Percentiles rank a stretch among this genome's conserved stretches.
phyloP scores from a whole-genome alignment of 129 eudicot species.

The Artemisia annua region DNA sequence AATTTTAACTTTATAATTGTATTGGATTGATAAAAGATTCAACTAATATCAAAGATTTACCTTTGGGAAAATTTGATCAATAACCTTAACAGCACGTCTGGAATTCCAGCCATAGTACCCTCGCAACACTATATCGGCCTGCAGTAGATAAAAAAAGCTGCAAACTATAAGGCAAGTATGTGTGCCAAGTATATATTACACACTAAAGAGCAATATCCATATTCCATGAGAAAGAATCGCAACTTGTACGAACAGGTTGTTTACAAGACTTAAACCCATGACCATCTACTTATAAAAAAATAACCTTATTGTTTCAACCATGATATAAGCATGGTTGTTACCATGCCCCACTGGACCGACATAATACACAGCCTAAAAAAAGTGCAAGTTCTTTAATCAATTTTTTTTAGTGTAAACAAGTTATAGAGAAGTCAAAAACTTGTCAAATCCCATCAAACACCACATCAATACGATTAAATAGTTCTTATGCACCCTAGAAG shows the following conservation, averaged over 20 bases:
- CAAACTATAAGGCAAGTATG: not conserved
- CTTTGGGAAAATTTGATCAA: constrained; percentile 89
- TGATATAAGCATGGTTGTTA: not conserved
- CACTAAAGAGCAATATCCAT: no score
- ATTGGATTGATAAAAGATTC: not conserved
- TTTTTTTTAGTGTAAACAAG: not conserved
- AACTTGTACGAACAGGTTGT: no score
- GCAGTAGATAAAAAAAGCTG: constrained; percentile 12
- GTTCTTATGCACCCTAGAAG: not conserved
- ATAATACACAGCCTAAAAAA: not conserved
- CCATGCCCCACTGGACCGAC: not conserved
- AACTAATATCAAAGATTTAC: constrained; percentile 38
- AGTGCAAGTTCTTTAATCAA: not conserved
- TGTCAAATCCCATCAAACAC: not conserved
- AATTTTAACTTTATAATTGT: no score
- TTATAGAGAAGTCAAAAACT: not conserved
- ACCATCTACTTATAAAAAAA: no score
- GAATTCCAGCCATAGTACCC: constrained; percentile 97
- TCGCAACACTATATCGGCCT: constrained; percentile 84
- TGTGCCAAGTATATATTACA: no score
- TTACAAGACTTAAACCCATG: no score
- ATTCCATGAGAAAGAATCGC: no score
- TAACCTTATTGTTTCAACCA: not conserved
- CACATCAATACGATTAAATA: not conserved
- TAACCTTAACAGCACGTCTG: constrained; percentile 72